These are phyloP conservation scores for Prunus yedoensis DNA, from an alignment of 331 rosid genomes.

Conservation along the genomic window DNA sequence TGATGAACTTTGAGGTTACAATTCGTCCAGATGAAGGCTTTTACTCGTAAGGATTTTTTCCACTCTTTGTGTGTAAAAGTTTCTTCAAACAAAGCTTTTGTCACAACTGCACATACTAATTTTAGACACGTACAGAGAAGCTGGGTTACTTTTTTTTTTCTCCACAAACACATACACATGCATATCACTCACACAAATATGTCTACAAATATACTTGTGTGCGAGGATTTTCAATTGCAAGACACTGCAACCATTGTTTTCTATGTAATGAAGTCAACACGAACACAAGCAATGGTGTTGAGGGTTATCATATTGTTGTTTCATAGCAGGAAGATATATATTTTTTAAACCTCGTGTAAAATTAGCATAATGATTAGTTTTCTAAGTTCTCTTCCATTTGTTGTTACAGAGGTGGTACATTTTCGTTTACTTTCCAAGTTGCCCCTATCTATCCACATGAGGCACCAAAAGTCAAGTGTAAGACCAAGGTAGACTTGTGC, in stretches of 20 bases:
- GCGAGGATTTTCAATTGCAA: neutral
- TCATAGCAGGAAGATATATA: neutral
- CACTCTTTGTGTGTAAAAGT: slow-evolving; percentile 13
- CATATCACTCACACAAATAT: neutral
- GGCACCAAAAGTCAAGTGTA: slow-evolving; percentile 97
- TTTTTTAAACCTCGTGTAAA: neutral
- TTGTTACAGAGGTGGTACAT: slow-evolving; percentile 75
- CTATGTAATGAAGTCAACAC: neutral
- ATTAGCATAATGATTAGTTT: neutral
- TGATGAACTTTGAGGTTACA: slow-evolving; percentile 86
- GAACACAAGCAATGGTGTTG: neutral
- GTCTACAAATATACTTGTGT: neutral
- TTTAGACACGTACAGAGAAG: neutral
- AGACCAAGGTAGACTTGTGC: slow-evolving; percentile 71
- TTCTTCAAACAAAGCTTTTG: neutral
- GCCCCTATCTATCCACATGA: slow-evolving; percentile 94
- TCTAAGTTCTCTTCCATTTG: slow-evolving; percentile 19
- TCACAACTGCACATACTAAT: neutral
- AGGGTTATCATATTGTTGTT: neutral
- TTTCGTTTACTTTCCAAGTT: slow-evolving; percentile 82
- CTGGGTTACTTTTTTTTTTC: neutral
- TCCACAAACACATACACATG: too few relatives aligned
- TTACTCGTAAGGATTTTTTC: slow-evolving; percentile 52
- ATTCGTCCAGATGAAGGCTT: slow-evolving; percentile 90
- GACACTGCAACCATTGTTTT: neutral